These are phyloP conservation scores for Capsella rubella DNA, from an alignment of 441 rosid species.

Conservation along the genomic window DNA sequence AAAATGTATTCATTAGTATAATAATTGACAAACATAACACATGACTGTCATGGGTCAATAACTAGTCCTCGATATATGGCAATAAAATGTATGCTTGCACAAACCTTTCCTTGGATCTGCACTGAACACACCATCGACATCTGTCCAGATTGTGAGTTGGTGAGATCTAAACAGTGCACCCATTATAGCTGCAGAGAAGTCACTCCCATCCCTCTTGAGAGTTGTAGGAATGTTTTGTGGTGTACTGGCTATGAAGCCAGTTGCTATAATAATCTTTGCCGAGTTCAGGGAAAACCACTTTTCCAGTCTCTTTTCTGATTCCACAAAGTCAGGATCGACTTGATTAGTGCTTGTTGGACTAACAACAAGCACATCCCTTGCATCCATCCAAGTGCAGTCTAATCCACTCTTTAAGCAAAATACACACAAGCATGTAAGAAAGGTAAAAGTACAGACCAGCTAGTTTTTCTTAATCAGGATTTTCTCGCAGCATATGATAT, in stretches of 20 bases:
- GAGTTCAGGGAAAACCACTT: slow-evolving; percentile 80
- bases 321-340: slow-evolving; percentile 91
- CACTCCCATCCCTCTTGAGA: slow-evolving; percentile 98
- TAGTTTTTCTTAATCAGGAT: not conserved
- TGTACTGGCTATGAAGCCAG: slow-evolving; percentile 98
- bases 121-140: slow-evolving; percentile 95
- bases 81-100: slow-evolving; percentile 34
- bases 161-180: slow-evolving; percentile 82
- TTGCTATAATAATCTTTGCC: slow-evolving; percentile 71
- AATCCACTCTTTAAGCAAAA: slow-evolving; percentile 66
- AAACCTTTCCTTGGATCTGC: slow-evolving; percentile 98
- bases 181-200: slow-evolving; percentile 97
- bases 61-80: not conserved
- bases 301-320: slow-evolving; percentile 80
- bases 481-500: not conserved
- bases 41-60: slow-evolving; percentile 14
- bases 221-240: slow-evolving; percentile 95
- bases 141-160: slow-evolving; percentile 98
- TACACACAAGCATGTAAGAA: slow-evolving; percentile 23
- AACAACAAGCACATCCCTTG: slow-evolving; percentile 92
- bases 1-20: slow-evolving; percentile 30
- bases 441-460: not conserved
- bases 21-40: slow-evolving; percentile 5
- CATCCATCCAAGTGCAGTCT: slow-evolving; percentile 95
- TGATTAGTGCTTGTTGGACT: slow-evolving; percentile 83